phyloP scores from a whole-genome alignment of 352 stramenopile genomes.

The Phytopythium montanum region DNA sequence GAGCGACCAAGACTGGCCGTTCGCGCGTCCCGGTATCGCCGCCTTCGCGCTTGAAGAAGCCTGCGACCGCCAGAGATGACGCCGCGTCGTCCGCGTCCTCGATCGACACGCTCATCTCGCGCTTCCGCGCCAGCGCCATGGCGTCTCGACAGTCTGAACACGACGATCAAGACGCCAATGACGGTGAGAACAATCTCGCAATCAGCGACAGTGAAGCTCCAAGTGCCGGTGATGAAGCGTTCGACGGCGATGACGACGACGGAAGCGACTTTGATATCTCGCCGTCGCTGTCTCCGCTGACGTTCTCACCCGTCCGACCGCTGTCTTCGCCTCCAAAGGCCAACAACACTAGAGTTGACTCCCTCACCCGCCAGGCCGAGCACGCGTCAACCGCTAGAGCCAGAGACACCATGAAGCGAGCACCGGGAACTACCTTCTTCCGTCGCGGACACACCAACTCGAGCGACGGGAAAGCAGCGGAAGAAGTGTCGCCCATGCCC shows the following conservation, averaged over 20 bases:
- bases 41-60: background rate
- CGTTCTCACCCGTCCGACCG: background rate
- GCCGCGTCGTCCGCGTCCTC: slow-evolving; percentile 5
- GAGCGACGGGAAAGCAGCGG: background rate
- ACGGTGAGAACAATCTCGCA: background rate
- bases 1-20: too few species aligned
- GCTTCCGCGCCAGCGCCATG: slow-evolving; percentile 36
- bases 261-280: background rate
- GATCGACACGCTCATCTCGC: slow-evolving; percentile 45
- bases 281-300: slow-evolving; percentile 5
- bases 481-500: slow-evolving; percentile 38
- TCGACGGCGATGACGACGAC: background rate
- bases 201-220: background rate
- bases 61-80: too few species aligned
- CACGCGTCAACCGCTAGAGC: background rate
- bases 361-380: background rate
- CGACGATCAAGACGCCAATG: slow-evolving; percentile 5
- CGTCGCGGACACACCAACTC: background rate
- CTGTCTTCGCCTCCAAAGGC: background rate
- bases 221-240: background rate
- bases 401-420: slow-evolving; percentile 7
- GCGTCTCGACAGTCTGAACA: background rate
- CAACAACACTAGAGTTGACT: background rate
- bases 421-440: slow-evolving; percentile 3
- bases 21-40: background rate